phyloP scores from a whole-genome alignment of 106 monocot species.

The Dioscorea dumetorum region DNA sequence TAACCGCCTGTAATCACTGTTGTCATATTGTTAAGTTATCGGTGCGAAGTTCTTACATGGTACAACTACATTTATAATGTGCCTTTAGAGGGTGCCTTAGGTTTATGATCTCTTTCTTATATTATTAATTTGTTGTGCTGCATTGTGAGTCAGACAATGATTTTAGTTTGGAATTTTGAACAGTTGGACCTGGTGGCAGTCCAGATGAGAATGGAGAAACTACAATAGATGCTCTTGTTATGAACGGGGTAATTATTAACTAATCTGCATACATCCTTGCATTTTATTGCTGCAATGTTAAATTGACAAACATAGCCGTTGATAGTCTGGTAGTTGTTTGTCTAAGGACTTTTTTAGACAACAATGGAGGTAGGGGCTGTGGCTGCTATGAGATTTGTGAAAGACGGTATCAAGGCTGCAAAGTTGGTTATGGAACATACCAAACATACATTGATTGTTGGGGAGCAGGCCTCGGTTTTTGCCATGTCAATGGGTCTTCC shows the following conservation, averaged over 20 bases:
- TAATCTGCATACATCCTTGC: too few relatives aligned
- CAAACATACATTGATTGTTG: slow-evolving; percentile 75
- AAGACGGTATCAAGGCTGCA: slow-evolving; percentile 87
- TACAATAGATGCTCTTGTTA: slow-evolving; percentile 86
- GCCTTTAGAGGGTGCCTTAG: too few relatives aligned
- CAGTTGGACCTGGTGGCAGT: slow-evolving; percentile 95
- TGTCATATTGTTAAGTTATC: too few relatives aligned
- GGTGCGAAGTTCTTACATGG: too few relatives aligned
- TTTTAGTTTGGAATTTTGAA: slow-evolving; percentile 9
- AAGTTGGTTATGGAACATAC: slow-evolving; percentile 81
- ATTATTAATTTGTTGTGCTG: too few relatives aligned
- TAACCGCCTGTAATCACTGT: too few relatives aligned
- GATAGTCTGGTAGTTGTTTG: slow-evolving; percentile 15
- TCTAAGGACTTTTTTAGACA: slow-evolving; percentile 52
- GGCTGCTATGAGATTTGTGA: slow-evolving; percentile 90
- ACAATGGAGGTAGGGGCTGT: slow-evolving; percentile 94
- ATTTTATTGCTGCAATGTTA: too few relatives aligned
- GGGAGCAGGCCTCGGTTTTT: slow-evolving; percentile 80
- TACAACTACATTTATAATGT: too few relatives aligned
- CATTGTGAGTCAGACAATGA: too few relatives aligned
- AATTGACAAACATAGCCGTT: slow-evolving; percentile 1
- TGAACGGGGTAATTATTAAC: slow-evolving; percentile 71
- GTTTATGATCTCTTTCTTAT: too few relatives aligned
- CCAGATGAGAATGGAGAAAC: slow-evolving; percentile 99
- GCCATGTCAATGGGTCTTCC: slow-evolving; percentile 91